Evolutionary conservation across 495 filamentous ascomycete species (phyloP).

Genomic region (Penicillium malachiteum): DNA sequence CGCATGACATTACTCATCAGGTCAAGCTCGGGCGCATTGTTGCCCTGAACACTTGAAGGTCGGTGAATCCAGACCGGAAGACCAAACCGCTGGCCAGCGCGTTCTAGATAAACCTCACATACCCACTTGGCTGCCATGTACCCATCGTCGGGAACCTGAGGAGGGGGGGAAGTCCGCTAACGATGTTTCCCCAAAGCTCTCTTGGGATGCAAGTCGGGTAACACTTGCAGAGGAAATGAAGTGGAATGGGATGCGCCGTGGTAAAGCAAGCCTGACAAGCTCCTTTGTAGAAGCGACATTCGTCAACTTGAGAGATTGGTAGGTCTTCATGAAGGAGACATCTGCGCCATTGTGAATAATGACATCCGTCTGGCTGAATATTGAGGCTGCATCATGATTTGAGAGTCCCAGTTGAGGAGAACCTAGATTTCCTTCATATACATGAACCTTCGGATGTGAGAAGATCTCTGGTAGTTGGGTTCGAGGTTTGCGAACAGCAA

Average conservation of each 20-base stretch:
- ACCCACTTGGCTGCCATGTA: conserved; percentile 56
- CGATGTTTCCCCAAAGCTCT: conserved; percentile 20
- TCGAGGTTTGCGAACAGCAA: conserved; percentile 25
- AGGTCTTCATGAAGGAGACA: conserved; percentile 49
- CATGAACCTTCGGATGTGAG: conserved; percentile 29
- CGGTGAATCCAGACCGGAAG: conserved; percentile 45
- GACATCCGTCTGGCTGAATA: conserved; percentile 35
- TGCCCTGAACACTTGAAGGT: conserved; percentile 26
- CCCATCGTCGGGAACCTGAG: conserved; percentile 31
- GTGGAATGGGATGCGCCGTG: conserved; percentile 45
- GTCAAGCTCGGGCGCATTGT: conserved; percentile 22
- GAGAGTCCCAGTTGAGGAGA: conserved; percentile 37
- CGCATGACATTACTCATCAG: conserved; percentile 26
- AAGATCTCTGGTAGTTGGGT: conserved; percentile 11
- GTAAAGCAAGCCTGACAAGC: conserved; percentile 34
- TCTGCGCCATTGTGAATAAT: conserved; percentile 56
- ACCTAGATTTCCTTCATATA: conserved; percentile 38
- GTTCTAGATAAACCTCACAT: conserved; percentile 49
- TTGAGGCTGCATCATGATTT: conserved; percentile 8
- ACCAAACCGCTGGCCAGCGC: conserved; percentile 14
- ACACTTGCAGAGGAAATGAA: conserved; percentile 47
- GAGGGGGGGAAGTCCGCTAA: conserved; percentile 15
- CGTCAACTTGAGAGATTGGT: conserved; percentile 33
- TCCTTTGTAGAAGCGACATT: conserved; percentile 48
- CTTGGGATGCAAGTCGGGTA: conserved; percentile 15